These are phyloP conservation scores for Coemansia sp. DNA, from an alignment of 192 early-diverging fungal species.

Conservation along the genomic window DNA sequence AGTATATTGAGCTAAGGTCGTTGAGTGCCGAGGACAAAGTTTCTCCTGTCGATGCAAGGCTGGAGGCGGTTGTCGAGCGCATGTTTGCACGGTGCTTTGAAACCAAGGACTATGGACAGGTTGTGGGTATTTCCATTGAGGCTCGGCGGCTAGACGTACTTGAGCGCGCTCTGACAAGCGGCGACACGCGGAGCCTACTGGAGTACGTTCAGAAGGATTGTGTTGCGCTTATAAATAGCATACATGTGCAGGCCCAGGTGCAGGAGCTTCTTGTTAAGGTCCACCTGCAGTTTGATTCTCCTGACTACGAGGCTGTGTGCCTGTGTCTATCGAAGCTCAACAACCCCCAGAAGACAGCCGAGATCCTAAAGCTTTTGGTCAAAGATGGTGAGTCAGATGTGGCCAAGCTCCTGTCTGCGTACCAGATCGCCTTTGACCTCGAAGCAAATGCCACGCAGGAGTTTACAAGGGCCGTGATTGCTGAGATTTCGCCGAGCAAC, in stretches of 20 bases:
- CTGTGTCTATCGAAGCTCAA: conserved; percentile 92
- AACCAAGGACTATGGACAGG: conserved; percentile 76
- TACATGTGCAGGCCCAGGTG: conserved; percentile 66
- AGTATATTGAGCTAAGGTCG: conserved; percentile 82
- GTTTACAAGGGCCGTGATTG: conserved; percentile 81
- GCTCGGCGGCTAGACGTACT: conserved; percentile 87
- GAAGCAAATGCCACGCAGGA: conserved; percentile 97
- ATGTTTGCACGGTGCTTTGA: conserved; percentile 94
- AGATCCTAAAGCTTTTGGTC: conserved; percentile 71
- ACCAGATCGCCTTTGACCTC: conserved; percentile 97
- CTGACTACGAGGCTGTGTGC: conserved; percentile 91
- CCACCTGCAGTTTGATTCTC: conserved; percentile 59
- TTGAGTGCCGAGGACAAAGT: conserved; percentile 33
- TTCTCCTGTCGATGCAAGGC: conserved; percentile 67
- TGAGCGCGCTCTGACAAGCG: conserved; percentile 74
- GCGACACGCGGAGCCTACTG: conserved; percentile 71
- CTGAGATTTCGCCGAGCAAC: conserved; percentile 48
- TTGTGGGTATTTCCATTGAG: conserved; percentile 95
- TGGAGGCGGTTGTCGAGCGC: conserved; percentile 88
- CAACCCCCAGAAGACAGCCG: conserved; percentile 70
- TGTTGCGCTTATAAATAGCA: conserved; percentile 76
- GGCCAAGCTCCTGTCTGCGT: conserved; percentile 75
- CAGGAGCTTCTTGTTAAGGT: conserved; percentile 53
- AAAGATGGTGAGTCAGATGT: conserved; percentile 62
- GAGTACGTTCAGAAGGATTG: conserved; percentile 82